Evolutionary conservation across 352 stramenopile species (phyloP), one percentile per base, ranked within the genome.

Genomic region (Phytophthora foliorum): DNA sequence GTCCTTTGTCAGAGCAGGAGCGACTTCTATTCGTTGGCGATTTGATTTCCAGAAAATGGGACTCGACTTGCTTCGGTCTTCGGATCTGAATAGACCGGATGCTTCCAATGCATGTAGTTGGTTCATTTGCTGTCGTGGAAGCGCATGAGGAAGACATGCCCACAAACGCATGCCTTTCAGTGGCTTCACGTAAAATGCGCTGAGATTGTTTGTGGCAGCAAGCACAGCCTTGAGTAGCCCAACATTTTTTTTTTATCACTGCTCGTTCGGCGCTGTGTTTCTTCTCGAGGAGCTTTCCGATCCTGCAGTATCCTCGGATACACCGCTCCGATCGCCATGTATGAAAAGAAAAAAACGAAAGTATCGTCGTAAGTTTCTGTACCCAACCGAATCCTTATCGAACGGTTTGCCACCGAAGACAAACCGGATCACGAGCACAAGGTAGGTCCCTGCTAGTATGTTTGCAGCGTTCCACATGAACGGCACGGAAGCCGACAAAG

Each of bases 401-500:
- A 54, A 39, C 4, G 27, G 24, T 14, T 39, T 54, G 4, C 46
- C 46, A 39, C 46, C 25, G 34, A 54, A 54, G 10, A n/a, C n/a
- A 54, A 54, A 9, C 25, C 24, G 21, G 25, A 54, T 25, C 16
- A 24, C 27, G 6, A 27, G 6, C 24, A 54, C 46, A 21, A 54
- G 25, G 34, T 54, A 54, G 27, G 6, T 19, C 0, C 46, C 46
- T 2, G 25, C 19, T 21, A 25, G 39, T 3, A 39, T 39, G 27
- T 54, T 54, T 8, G 46, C 46, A 16, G 21, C 6, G 13, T 41
- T 3, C 46, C 46, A 54, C n/a, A 54, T 17, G 46, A 54, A 39
- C 24, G 27, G 46, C 7, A 54, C 21, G 46, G 17, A 54, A 54
- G 0, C 41, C 41, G 2, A 48, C 16, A 11, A 13, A 22, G 8